Percentiles rank a stretch among this genome's conserved stretches.
Evolutionary conservation across 768 basidiomycete genomes (phyloP).

Genomic region (Leccinellum albellum): DNA sequence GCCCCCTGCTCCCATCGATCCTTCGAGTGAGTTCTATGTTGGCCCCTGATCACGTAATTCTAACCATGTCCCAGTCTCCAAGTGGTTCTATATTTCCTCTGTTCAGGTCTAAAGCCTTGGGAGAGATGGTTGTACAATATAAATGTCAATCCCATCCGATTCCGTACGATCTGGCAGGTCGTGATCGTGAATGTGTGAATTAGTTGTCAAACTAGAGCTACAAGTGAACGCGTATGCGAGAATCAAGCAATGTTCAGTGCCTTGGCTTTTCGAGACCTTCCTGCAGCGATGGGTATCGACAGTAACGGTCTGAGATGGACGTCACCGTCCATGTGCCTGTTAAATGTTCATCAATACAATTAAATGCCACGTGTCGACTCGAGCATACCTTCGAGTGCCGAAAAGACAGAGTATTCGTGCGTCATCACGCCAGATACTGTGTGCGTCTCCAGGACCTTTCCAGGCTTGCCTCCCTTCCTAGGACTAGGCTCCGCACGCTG

Average conservation of each 20-base stretch:
- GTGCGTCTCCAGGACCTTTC: conserved; percentile 86
- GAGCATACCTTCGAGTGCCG: conserved; percentile 80
- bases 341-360: conserved; percentile 2
- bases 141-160: conserved; percentile 2
- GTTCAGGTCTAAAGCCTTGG: conserved; percentile 57
- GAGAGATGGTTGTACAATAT: background rate
- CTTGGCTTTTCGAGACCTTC: conserved; percentile 41
- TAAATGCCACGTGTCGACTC: background rate
- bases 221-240: conserved; percentile 24
- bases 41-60: background rate
- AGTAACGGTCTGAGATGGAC: conserved; percentile 85
- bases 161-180: background rate
- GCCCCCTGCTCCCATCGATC: conserved; percentile 85
- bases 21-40: conserved; percentile 61
- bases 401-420: conserved; percentile 85
- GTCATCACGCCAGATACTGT: conserved; percentile 77
- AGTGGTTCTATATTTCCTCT: conserved; percentile 94
- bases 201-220: conserved; percentile 19
- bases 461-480: conserved; percentile 65
- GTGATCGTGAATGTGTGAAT: background rate
- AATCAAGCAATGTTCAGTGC: conserved; percentile 11
- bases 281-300: conserved; percentile 78
- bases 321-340: conserved; percentile 90
- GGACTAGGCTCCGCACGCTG: conserved; percentile 71
- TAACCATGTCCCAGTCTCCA: conserved; percentile 55